Evolutionary conservation across 495 filamentous ascomycete species (phyloP), one percentile per base, ranked within the genome.

Genomic region (Clohesyomyces aquaticus): DNA sequence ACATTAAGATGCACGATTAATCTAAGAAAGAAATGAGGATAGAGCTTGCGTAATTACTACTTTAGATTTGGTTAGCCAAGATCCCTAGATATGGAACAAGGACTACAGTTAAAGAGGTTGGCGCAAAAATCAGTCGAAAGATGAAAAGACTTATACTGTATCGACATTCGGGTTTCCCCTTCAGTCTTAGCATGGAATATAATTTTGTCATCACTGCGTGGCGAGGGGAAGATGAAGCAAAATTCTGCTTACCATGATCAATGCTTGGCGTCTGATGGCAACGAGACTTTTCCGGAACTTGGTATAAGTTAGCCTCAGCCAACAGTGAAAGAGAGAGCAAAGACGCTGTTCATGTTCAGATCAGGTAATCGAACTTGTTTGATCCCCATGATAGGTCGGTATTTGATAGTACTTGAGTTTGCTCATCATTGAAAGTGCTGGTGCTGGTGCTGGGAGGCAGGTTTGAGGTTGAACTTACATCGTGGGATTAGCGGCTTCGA

Each of bases 101-200:
- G 32, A 38, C 32, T 6, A 38, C 6, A 14, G 32, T 6, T 6
- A 38, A 38, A 6, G 32, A 38, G 32, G 32, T 38, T 38, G 32
- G 32, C 14, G 32, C 32, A 38, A 14, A 38, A 14, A 63, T 67
- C 65, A 67, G 65, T 58, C 48, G 65, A 67, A 67, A 67, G 65
- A 67, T 67, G 65, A 67, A 67, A 67, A 67, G 65, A 27, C 25
- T 62, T 46, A 67, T 54, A 51, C 21, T 57, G 35, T 62, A 51
- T 19, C 65, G 50, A 41, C 65, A 67, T 63, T 26, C n/a, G 54
- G 46, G 50, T 14, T 1, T 27, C 51, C 52, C 57, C 53, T 55
- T 67, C 65, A 67, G 65, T 63, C 50, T 29, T 67, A 67, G 65
- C 65, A 67, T 67, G 65, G 65, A 67, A 67, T 56, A 51, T 59